phyloP scores from a whole-genome alignment of 768 basidiomycete genomes.

The Chiua virens region DNA sequence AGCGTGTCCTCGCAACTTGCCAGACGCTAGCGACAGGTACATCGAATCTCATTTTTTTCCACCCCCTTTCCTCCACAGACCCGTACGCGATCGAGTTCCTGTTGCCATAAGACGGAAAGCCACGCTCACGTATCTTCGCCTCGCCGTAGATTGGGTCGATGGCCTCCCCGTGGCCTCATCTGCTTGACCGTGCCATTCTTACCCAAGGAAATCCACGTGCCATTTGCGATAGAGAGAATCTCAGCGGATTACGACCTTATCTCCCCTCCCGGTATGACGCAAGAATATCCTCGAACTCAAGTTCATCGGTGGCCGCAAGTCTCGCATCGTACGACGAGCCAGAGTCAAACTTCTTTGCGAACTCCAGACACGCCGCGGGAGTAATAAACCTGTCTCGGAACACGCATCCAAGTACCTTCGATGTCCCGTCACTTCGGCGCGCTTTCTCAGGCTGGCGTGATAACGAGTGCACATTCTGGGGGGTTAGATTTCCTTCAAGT shows the following conservation, averaged over 20 bases:
- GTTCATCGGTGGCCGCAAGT: constrained; percentile 16
- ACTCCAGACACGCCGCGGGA: constrained; percentile 27
- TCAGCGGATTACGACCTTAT: constrained; percentile 33
- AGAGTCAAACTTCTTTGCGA: constrained; percentile 16
- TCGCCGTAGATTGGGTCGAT: constrained; percentile 11
- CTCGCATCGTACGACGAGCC: constrained; percentile 12
- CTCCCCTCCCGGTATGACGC: constrained; percentile 20
- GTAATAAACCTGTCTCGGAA: constrained; percentile 21
- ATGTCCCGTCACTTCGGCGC: constrained; percentile 5
- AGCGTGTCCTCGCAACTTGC: background rate
- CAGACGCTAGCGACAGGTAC: constrained; percentile 8
- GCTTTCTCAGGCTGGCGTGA: background rate
- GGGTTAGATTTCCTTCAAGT: background rate
- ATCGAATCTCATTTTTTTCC: constrained; percentile 21
- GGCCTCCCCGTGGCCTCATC: constrained; percentile 14
- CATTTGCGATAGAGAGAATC: constrained; percentile 13
- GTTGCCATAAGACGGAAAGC: constrained; percentile 4
- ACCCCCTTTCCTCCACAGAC: constrained; percentile 28
- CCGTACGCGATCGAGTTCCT: constrained; percentile 7
- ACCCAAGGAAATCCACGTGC: constrained; percentile 10
- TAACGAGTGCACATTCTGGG: background rate
- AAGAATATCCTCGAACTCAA: constrained; percentile 1
- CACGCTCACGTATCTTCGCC: constrained; percentile 3
- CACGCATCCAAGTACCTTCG: constrained; percentile 6
- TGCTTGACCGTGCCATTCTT: background rate